Evolutionary conservation across 2,329 filamentous ascomycete genomes (phyloP), one percentile per base, ranked within the genome.

Genomic region (Metarhizium brunneum): DNA sequence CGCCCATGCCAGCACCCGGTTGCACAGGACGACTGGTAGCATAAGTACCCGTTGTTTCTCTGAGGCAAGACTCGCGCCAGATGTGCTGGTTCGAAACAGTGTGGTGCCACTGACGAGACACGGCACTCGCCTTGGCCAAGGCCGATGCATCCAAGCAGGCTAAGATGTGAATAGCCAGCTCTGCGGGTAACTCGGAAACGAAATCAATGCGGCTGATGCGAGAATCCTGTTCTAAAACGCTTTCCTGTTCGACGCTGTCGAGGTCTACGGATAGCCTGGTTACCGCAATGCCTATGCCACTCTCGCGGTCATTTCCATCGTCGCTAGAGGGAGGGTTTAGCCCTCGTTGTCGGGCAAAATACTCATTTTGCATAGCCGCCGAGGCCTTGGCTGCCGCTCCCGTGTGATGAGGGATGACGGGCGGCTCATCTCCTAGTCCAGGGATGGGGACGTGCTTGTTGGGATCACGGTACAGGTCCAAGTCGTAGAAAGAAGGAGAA

Each of bases 381-480:
- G 82, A 78, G 7, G 83, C 80, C 56, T 84, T 82, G 35, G 82
- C 82, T 2, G 81, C 82, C n/a, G 76, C 79, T 40, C 83, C 83
- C 0, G 76, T 80, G 54, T 83, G 77, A 11, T 71, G 71, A 3
- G 83, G 83, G 32, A 86, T 85, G 56, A 84, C 69, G 0, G 83
- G 83, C 4, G 83, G 83, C 56, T 79, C 80, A 36, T 71, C 71
- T 35, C 76, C 75, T 56, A 74, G 68, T 3, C 78, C 79, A 2
- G 80, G 79, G 4, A 80, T 66, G 0, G 76, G 74, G n/a, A 69
- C 55, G 14, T 65, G 62, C 68, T 63, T 40, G 66, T 58, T 61
- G 10, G 58, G 32, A 2, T 66, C 65, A 10, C 66, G 58, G 16
- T 61, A 62, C n/a, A 60, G 32, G 29, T 76, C 71, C 32, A 73